phyloP scores from a whole-genome alignment of 2,329 filamentous ascomycete genomes.

The Fusarium aywerte region DNA sequence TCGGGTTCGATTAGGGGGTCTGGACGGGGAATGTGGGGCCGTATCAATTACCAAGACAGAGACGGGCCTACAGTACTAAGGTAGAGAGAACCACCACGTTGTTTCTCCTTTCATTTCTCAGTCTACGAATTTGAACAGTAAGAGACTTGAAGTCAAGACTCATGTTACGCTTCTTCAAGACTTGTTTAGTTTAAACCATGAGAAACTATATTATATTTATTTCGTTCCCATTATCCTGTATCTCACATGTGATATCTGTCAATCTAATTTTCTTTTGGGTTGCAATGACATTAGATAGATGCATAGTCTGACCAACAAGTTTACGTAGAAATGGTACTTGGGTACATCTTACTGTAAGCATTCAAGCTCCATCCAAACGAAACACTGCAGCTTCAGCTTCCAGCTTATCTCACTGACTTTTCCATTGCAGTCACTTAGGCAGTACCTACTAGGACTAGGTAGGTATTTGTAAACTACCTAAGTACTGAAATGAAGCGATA shows the following conservation, averaged over 20 bases:
- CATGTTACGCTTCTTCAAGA: background rate
- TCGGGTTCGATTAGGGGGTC: constrained; percentile 3
- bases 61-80: background rate
- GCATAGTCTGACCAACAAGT: background rate
- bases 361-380: background rate
- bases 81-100: background rate
- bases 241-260: too few species aligned
- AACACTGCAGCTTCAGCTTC: background rate
- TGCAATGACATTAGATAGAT: background rate
- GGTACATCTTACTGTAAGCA: background rate
- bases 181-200: background rate
- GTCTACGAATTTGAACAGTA: background rate
- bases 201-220: background rate
- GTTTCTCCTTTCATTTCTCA: background rate
- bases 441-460: too few species aligned
- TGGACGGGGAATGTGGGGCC: constrained; percentile 20
- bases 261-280: background rate
- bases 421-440: background rate
- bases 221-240: too few species aligned
- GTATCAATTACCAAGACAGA: background rate
- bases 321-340: background rate
- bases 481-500: background rate
- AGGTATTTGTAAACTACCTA: background rate
- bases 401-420: background rate
- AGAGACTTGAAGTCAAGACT: background rate